Evolutionary conservation across 129 eudicot genomes (phyloP), one percentile per base, ranked within the genome.

Genomic region (Ambrosia artemisiifolia): DNA sequence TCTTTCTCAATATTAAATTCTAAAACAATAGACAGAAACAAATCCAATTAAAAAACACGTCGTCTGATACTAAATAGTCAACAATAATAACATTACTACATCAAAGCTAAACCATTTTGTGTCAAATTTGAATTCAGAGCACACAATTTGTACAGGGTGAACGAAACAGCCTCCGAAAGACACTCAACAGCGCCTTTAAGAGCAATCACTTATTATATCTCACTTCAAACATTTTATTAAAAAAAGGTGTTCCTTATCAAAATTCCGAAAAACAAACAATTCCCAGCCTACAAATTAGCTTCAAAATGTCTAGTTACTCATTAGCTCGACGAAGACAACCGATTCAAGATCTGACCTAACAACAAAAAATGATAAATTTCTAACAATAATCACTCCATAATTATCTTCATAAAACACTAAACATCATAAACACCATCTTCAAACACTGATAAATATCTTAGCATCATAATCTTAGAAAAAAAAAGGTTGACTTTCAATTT

Each of bases 21-120:
- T 74, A 69, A 69, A 79, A 67, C 79, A 78, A 71, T 85, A 65
- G 17, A 78, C 81, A 78, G 24, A 56, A 56, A n/a, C 35, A 2
- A 7, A 8, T 35, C 68, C 30, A 4, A 7, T 63, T 63, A 35
- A 20, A 61, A 5, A 34, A 6, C 20, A 3, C 32, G 63, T 56
- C 11, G n/a, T 20, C 34, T 28, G 35, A 56, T 3, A 56, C 35
- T 24, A 7, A 19, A 56, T 24, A 33, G 20, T 32, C 66, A 12
- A 33, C 20, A 61, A 61, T 56, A 24, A 56, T 11, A 56, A 56
- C 36, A 56, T 24, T 56, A 56, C 16, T 7, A 48, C 54, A 33
- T 40, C 6, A 40, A 40, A 40, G 7, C 2, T 2, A 6, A 36
- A 8, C 7, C 6, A 7, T 36, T 8, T 8, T 7, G 43, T 7